Conservation (phyloP, 768 basidiomycete species). For the Tulasnella sp. region DNA sequence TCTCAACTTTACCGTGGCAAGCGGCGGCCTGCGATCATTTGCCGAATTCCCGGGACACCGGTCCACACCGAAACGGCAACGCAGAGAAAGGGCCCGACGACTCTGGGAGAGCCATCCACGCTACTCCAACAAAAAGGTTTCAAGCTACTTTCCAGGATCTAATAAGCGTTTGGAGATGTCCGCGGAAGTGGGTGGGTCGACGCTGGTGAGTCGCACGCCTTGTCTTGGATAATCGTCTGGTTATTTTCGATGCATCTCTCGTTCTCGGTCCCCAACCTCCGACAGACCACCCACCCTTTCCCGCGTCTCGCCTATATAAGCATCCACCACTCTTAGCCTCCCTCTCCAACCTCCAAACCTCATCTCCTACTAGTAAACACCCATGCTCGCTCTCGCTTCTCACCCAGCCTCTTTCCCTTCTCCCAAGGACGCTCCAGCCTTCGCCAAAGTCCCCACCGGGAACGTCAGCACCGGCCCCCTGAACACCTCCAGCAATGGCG, state of each 20-base stretch:
- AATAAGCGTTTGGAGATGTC: background rate
- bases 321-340: background rate
- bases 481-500: background rate
- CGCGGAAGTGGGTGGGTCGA: background rate
- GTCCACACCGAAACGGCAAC: no score
- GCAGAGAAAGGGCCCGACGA: no score
- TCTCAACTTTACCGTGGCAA: no score
- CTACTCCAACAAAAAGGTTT: background rate
- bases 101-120: background rate
- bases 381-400: background rate
- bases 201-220: background rate
- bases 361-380: background rate
- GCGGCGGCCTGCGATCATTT: no score
- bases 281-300: background rate
- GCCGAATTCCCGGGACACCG: no score
- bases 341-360: background rate
- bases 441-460: background rate
- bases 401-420: conserved; percentile 5
- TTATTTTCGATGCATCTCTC: background rate
- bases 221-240: background rate
- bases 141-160: background rate
- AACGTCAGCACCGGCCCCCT: background rate
- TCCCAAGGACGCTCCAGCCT: background rate
- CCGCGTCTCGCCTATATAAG: background rate
- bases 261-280: background rate